These are phyloP conservation scores for Aspergillus versicolor DNA, from an alignment of 2,329 filamentous ascomycete species.

Conservation along the genomic window DNA sequence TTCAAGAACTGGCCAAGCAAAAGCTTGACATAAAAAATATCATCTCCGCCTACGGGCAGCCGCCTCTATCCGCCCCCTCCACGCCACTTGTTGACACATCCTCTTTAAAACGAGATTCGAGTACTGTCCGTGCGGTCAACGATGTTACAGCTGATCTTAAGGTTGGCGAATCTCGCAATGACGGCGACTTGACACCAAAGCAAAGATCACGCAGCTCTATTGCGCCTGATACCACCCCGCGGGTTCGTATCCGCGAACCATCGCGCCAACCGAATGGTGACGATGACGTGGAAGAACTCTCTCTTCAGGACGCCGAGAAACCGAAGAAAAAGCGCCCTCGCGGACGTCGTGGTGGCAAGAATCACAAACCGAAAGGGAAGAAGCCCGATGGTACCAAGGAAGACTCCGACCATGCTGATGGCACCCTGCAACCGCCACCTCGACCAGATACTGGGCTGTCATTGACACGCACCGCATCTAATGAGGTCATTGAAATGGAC, in stretches of 20 bases:
- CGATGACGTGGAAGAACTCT: conserved; percentile 32
- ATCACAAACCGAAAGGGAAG: conserved; percentile 57
- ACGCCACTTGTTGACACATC: conserved; percentile 34
- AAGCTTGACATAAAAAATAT: conserved; percentile 48
- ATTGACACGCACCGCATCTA: conserved; percentile 54
- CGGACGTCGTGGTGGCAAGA: conserved; percentile 70
- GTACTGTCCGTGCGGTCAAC: conserved; percentile 24
- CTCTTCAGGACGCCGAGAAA: conserved; percentile 36
- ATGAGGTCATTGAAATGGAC: conserved; percentile 57
- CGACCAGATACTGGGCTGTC: conserved; percentile 63
- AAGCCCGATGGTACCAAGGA: conserved; percentile 44
- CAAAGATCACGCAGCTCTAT: conserved; percentile 22
- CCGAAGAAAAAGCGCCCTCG: conserved; percentile 70
- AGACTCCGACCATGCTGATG: conserved; percentile 57
- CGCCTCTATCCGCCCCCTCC: conserved; percentile 38
- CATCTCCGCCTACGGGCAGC: conserved; percentile 39
- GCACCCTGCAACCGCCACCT: conserved; percentile 38
- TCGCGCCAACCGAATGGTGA: conserved; percentile 33
- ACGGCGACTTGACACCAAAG: conserved; percentile 31
- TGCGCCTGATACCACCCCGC: conserved; percentile 28
- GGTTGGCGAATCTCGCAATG: conserved; percentile 18
- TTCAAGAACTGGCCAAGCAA: conserved; percentile 43
- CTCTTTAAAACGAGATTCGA: conserved; percentile 28
- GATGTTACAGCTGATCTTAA: conserved; percentile 35
- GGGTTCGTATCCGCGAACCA: conserved; percentile 43